Evolutionary conservation across 1,284 basidiomycete genomes (phyloP).

Genomic region (Marasmius sp.): DNA sequence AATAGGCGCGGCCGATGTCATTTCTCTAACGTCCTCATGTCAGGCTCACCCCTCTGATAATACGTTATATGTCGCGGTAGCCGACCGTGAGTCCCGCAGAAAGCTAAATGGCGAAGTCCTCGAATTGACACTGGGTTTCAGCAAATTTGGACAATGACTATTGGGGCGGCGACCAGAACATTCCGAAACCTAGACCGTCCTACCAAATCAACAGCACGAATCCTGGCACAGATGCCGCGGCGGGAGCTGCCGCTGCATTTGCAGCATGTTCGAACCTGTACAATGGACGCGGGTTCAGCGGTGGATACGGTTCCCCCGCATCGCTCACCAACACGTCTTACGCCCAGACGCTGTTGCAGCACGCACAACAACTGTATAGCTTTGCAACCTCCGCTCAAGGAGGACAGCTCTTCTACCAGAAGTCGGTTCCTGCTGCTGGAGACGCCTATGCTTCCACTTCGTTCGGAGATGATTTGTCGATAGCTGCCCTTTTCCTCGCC

Average conservation of each 20-base stretch:
- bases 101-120: not conserved
- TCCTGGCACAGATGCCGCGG: conserved; percentile 89
- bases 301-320: conserved; percentile 55
- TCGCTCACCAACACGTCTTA: conserved; percentile 77
- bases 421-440: conserved; percentile 62
- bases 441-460: conserved; percentile 74
- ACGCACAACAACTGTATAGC: conserved; percentile 73
- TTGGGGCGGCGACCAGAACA: conserved; percentile 85
- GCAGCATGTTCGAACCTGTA: conserved; percentile 85
- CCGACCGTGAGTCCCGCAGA: conserved; percentile 41
- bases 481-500: conserved; percentile 78
- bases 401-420: conserved; percentile 59
- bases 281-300: conserved; percentile 51
- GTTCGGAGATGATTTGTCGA: conserved; percentile 67
- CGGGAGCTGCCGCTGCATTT: conserved; percentile 82
- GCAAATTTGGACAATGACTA: conserved; percentile 72
- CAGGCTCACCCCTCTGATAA: conserved; percentile 79
- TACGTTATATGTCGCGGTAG: conserved; percentile 81
- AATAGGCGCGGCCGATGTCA: not conserved
- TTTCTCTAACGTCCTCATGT: too few species aligned
- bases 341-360: conserved; percentile 63
- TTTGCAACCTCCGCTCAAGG: conserved; percentile 69
- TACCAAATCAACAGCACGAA: conserved; percentile 77
- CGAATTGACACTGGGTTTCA: conserved; percentile 18
- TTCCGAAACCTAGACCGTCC: conserved; percentile 73